Base-by-base conservation (phyloP, 192 early-diverging fungal genomes). In the Coemansia sp. region DNA sequence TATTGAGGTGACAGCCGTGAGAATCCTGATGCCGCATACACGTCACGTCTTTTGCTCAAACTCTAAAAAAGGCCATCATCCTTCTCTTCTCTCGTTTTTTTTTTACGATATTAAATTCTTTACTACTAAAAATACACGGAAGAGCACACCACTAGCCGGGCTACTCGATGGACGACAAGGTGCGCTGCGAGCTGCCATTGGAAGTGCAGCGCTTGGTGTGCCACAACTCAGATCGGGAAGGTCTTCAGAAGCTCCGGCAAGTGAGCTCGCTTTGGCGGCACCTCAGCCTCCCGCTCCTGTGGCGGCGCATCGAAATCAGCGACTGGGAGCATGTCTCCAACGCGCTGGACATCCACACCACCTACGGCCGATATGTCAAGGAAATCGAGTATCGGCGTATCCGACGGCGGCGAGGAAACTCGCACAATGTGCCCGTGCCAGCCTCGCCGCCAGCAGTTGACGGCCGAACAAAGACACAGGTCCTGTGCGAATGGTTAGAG, bases 281-380 rank as follows among this genome's bases (percentile, higher is more conserved):
- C 15, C 60, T 80, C 20, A 53, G 68, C 19, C 62, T 80, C 65
- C 77, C 72, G 11, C 29, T 65, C 15, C 41, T 80, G 4, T 80
- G 77, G 77, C 65, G 61, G 32, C 61, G 42, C 29, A 65, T 80
- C 12, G 77, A 80, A 25, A 74, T 80, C 9, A 70, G 68, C 65
- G 72, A 74, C 39, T 80, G 77, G 77, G 72, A 74, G 62, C 19
- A 58, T 36, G 46, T 39, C n/a, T 27, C 68, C 10, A 65, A 37
- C 32, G 62, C 71, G 2, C 11, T 24, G 12, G 35, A 40, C 9
- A 42, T 80, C 35, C 60, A 80, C 57, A 19, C 60, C 24, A 24
- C 7, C 7, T 80, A 74, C 36, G 65, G 72, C 8, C 41, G 60
- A 22, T 45, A 68, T 24, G 65, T 80, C 11, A 54, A 58, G 20